Conservation (phyloP, 2,329 filamentous ascomycete genomes). For the Penicillium rolfsii region DNA sequence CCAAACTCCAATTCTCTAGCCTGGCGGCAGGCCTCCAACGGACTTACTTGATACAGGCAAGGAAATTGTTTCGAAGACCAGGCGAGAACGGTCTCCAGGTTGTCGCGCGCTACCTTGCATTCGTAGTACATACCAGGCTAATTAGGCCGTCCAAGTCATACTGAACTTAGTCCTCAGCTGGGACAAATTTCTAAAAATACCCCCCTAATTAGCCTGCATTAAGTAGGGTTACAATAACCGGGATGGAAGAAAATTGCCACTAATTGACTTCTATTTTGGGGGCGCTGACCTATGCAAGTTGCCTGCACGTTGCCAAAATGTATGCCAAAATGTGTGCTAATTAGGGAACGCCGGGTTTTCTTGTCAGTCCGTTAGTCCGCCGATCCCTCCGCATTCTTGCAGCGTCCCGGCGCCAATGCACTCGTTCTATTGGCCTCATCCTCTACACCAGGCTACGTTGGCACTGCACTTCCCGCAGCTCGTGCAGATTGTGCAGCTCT, state of each 20-base stretch:
- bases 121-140: not conserved
- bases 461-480: not conserved
- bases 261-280: slow-evolving; percentile 30
- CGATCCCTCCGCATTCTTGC: slow-evolving; percentile 17
- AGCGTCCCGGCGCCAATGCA: slow-evolving; percentile 24
- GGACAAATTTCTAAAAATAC: slow-evolving; percentile 10
- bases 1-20: not conserved
- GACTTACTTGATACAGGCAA: not conserved
- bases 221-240: slow-evolving; percentile 8
- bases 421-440: slow-evolving; percentile 16
- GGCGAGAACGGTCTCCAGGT: not conserved
- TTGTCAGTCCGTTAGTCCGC: slow-evolving; percentile 9
- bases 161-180: not conserved
- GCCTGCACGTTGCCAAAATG: too few species aligned
- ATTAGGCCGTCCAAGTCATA: not conserved
- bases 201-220: slow-evolving; percentile 6
- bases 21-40: not conserved
- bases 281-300: not conserved
- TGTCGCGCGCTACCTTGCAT: slow-evolving; percentile 2
- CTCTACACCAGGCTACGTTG: slow-evolving; percentile 4
- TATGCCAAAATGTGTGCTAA: slow-evolving; percentile 17
- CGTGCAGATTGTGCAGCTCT: slow-evolving; percentile 12
- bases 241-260: slow-evolving; percentile 7
- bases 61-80: not conserved
- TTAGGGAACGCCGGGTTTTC: slow-evolving; percentile 21